These are phyloP conservation scores for Pseudogymnoascus sp. DNA, from an alignment of 2,329 filamentous ascomycete species.

Conservation along the genomic window DNA sequence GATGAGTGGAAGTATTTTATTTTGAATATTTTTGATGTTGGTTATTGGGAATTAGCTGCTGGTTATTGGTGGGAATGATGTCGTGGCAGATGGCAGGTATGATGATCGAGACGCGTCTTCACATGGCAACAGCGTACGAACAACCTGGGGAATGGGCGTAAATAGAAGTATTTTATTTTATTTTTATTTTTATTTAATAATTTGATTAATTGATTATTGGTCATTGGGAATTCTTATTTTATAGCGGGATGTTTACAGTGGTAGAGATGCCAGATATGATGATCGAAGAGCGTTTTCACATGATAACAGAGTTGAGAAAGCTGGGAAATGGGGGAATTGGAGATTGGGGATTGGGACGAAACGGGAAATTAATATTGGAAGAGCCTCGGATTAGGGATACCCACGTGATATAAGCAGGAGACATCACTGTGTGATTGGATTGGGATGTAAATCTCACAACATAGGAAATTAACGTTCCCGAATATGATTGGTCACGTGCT, in stretches of 20 bases:
- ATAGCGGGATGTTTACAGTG: too few species aligned
- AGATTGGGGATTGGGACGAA: background rate
- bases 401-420: background rate
- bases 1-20: background rate
- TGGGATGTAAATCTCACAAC: too few species aligned
- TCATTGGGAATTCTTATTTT: too few species aligned
- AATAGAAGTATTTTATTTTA: too few species aligned
- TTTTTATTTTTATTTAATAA: too few species aligned
- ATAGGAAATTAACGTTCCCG: too few species aligned
- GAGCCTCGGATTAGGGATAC: background rate
- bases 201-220: too few species aligned
- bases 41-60: background rate
- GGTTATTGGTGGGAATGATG: background rate
- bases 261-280: too few species aligned
- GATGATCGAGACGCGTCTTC: background rate
- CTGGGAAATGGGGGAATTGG: background rate
- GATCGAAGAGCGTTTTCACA: too few species aligned
- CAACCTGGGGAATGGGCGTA: background rate
- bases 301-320: too few species aligned
- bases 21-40: background rate
- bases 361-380: background rate
- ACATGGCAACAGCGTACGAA: background rate
- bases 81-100: background rate
- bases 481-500: background rate
- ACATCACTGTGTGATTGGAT: too few species aligned